Base-by-base conservation (phyloP, 2,329 filamentous ascomycete genomes). In the Trichoderma citrinoviride region DNA sequence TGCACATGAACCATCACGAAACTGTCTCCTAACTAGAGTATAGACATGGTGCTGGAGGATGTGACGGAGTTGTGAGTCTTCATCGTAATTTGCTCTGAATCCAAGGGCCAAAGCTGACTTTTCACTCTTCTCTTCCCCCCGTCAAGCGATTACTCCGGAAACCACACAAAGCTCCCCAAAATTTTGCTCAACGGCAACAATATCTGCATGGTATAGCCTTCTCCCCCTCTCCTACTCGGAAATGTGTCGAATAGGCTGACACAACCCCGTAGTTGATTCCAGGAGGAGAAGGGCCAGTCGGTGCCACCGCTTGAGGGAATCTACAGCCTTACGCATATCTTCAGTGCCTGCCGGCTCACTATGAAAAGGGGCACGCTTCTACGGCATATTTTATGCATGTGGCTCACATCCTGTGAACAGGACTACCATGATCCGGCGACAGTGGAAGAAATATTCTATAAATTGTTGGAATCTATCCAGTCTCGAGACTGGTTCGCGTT, bases 121-220 rank as follows among this genome's bases (percentile, higher is more conserved):
- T 33, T 25, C n/a, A n/a, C 25, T 27, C n/a, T 53, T 25, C 17
- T 55, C 17, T 40, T 10, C 10, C n/a, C 7, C n/a, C 27, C 25
- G 1, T 46, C 5, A 60, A 98, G 94, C 76, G 95, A 99, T 79
- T 96, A 96, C 79, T 89, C 89, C 5, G 94, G 94, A 67, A 87
- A 90, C 72, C 90, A 94, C 78, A 91, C 88, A 52, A 96, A 96
- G 77, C 86, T 99, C 46, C 86, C 93, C 58, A 98, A 98, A 83
- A 97, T 99, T 67, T 80, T 99, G 47, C 82, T 99, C 44, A 99
- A 99, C 74, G 95, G 95, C 65, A 99, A 99, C 81, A 98, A 98
- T 74, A 92, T 99, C 69, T 98, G 94, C 90, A 99, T 99, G 95
- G 95, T 97, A 85, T 64, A 83, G 71, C 17, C 44, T 5, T 44